Conservation (phyloP, 2,329 filamentous ascomycete genomes). For the Talaromyces sp. region DNA sequence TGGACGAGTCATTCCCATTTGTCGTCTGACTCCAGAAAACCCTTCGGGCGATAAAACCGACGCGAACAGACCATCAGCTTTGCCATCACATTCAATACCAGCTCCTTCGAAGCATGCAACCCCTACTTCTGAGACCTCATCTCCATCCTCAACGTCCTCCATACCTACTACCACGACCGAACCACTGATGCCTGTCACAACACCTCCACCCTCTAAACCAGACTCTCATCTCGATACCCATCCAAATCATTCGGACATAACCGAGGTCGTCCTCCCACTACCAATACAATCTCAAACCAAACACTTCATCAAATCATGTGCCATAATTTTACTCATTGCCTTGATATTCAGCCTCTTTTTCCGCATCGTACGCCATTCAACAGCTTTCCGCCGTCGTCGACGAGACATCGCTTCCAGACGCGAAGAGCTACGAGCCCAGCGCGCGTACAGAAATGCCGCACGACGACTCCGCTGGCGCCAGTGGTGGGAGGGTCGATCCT, state of each 20-base stretch:
- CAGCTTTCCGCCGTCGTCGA: slow-evolving; percentile 46
- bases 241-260: background rate
- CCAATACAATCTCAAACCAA: slow-evolving; percentile 16
- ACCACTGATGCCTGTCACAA: background rate
- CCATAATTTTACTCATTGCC: slow-evolving; percentile 44
- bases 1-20: slow-evolving; percentile 12
- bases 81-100: background rate
- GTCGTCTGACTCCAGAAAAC: background rate
- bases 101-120: background rate
- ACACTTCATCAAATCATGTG: slow-evolving; percentile 32
- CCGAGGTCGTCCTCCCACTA: background rate
- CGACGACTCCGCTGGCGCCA: slow-evolving; percentile 49
- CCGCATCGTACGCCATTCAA: slow-evolving; percentile 40
- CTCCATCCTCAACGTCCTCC: background rate
- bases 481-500: slow-evolving; percentile 46
- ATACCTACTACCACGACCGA: background rate
- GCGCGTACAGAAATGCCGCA: slow-evolving; percentile 53
- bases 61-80: background rate
- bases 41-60: background rate
- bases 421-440: slow-evolving; percentile 53
- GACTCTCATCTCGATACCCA: background rate
- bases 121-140: background rate
- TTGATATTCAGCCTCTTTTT: slow-evolving; percentile 36
- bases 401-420: slow-evolving; percentile 52
- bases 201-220: background rate